These are phyloP conservation scores for Syncephalastrum racemosum DNA, from an alignment of 371 early-diverging fungal genomes.

Conservation along the genomic window DNA sequence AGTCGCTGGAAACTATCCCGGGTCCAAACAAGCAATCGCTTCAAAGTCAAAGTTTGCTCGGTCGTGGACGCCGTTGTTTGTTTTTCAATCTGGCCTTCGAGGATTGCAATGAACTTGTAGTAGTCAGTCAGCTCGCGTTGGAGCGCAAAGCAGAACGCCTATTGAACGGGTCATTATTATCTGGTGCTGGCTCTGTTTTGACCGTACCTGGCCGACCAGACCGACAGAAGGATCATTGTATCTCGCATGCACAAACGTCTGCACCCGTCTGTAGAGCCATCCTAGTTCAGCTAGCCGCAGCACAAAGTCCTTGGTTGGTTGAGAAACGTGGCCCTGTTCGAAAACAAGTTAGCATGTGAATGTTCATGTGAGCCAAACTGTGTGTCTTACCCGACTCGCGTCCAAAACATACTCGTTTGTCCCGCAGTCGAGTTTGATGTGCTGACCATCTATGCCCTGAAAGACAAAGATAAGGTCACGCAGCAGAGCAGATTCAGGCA, in stretches of 20 bases:
- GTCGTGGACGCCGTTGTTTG: conserved; percentile 16
- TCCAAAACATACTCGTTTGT: conserved; percentile 53
- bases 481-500: conserved; percentile 70
- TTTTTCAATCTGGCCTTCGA: conserved; percentile 79
- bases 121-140: conserved; percentile 78
- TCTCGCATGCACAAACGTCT: conserved; percentile 42
- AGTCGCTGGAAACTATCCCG: conserved; percentile 76
- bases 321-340: conserved; percentile 48
- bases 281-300: conserved; percentile 68
- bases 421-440: conserved; percentile 62
- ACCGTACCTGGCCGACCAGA: conserved; percentile 60
- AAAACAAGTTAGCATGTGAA: not conserved
- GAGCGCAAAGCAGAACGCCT: conserved; percentile 83
- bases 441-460: conserved; percentile 93
- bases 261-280: conserved; percentile 66
- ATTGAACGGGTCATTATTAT: conserved; percentile 10
- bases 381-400: conserved; percentile 29
- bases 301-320: conserved; percentile 60
- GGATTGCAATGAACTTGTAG: conserved; percentile 79
- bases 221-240: conserved; percentile 51
- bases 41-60: conserved; percentile 68
- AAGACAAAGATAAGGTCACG: conserved; percentile 88
- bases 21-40: conserved; percentile 88
- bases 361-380: not conserved
- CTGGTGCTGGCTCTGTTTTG: too few relatives aligned